Base-by-base conservation (phyloP, 208 protist species). In the Wallacemonas sp. region DNA sequence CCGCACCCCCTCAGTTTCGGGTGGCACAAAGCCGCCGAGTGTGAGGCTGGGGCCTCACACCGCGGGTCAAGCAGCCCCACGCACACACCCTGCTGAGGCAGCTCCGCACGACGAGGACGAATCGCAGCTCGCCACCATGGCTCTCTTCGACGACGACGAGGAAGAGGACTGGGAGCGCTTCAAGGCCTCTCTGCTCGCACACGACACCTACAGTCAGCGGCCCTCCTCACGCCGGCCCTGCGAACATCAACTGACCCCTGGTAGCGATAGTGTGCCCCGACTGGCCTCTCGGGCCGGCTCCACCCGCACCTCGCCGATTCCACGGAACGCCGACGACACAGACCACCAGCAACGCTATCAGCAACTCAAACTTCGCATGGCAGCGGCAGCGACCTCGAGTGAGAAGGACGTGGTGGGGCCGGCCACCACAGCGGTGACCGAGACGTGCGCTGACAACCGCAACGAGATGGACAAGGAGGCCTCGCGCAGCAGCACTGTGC, bases 121-220 rank as follows among this genome's bases (percentile, higher is more conserved):
- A 15, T 6, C 17, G 9, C 8, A 49, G 45, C 62, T 53, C 30
- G 42, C 59, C 19, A 30, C 3, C 6, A 31, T 41, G 49, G 72
- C 26, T 15, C 49, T 55, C 62, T 70, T 34, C 38, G 73, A 14
- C 1, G 56, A 70, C 45, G 81, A 83, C 2, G 72, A 73, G 21
- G 82, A 90, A 27, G 81, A 89, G 8, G 83, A 90, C 45, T 91
- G 79, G 79, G 83, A 89, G 26, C 26, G 59, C 27, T 84, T 79
- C 60, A 86, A 87, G 65, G 30, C 68, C 3, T 47, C 62, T 9
- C 62, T 79, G 55, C 45, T 72, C 17, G 26, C 19, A 36, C 11
- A 71, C 44, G 12, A 70, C 4, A 27, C 6, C 9, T 58, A 58
- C 51, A 6, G 51, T 8, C 51, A 27, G 5, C 51, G 51, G 4